Percentiles rank a stretch among this genome's conserved stretches.
Conservation (phyloP, 352 stramenopile genomes). For the Globisporangium abappressorium region DNA sequence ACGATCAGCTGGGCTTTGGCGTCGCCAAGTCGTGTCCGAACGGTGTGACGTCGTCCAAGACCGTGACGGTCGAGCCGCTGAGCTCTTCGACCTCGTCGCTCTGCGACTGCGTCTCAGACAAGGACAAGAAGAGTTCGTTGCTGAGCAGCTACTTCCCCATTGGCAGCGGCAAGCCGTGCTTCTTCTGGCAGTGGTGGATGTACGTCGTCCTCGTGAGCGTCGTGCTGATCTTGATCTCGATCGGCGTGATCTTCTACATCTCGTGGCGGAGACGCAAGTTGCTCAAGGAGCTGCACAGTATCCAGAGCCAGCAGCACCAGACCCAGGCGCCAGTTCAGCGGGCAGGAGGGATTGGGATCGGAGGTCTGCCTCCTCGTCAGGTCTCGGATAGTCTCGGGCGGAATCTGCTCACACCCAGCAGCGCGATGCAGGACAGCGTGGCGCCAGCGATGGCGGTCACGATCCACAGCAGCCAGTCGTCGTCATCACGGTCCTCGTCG, state of each 20-base stretch:
- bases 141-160: constrained; percentile 53
- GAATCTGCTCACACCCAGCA: constrained; percentile 39
- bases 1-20: constrained; percentile 51
- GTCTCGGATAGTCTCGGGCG: constrained; percentile 40
- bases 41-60: constrained; percentile 63
- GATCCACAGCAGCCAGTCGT: constrained; percentile 9
- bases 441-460: constrained; percentile 22
- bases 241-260: constrained; percentile 46
- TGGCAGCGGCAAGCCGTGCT: constrained; percentile 68
- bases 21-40: constrained; percentile 76
- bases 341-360: background rate
- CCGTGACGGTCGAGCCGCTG: constrained; percentile 49
- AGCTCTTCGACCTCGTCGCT: constrained; percentile 29
- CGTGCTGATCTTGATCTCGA: constrained; percentile 53
- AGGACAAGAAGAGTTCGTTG: constrained; percentile 57
- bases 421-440: constrained; percentile 15
- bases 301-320: constrained; percentile 31
- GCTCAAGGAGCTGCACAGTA: constrained; percentile 33
- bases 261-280: constrained; percentile 51
- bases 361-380: constrained; percentile 19
- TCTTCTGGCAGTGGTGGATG: constrained; percentile 89
- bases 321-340: background rate
- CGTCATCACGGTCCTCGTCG: background rate
- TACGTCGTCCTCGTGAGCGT: constrained; percentile 69
- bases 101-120: constrained; percentile 64